Evolutionary conservation across 148 eudicot genomes (phyloP).

Genomic region (Hydrangea macrophylla): DNA sequence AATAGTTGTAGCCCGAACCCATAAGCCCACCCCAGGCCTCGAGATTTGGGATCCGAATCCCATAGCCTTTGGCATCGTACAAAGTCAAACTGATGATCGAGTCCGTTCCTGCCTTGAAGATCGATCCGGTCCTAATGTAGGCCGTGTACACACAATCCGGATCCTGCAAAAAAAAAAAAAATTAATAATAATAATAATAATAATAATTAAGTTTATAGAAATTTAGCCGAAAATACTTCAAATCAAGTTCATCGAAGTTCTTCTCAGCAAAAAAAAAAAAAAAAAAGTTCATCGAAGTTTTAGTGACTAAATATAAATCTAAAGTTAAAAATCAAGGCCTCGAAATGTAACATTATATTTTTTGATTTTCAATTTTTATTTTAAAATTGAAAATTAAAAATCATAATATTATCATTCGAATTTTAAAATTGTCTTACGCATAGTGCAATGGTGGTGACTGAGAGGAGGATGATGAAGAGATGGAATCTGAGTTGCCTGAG

Average conservation of each 20-base stretch:
- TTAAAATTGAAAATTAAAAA: too few relatives aligned
- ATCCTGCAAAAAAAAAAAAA: slow-evolving; percentile 19
- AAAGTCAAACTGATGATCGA: slow-evolving; percentile 57
- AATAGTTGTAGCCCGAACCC: slow-evolving; percentile 72
- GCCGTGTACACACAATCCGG: slow-evolving; percentile 64
- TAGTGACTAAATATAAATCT: too few relatives aligned
- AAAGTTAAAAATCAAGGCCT: too few relatives aligned
- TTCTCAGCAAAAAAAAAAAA: too few relatives aligned
- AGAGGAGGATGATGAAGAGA: slow-evolving; percentile 37
- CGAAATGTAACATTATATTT: too few relatives aligned
- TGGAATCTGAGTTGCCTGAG: slow-evolving; percentile 21
- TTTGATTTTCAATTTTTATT: too few relatives aligned
- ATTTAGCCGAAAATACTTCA: too few relatives aligned
- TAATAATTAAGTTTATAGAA: too few relatives aligned
- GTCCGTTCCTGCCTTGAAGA: slow-evolving; percentile 79
- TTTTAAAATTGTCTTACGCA: slow-evolving; percentile 37
- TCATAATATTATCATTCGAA: too few relatives aligned
- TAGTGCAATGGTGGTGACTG: slow-evolving; percentile 32
- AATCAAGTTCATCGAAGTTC: too few relatives aligned
- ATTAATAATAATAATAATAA: background rate
- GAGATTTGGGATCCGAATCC: slow-evolving; percentile 45
- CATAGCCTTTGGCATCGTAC: slow-evolving; percentile 46
- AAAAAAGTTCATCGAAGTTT: too few relatives aligned
- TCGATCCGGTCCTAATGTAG: slow-evolving; percentile 73
- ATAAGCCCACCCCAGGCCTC: slow-evolving; percentile 84